These are phyloP conservation scores for Neonectria faginata DNA, from an alignment of 2,329 filamentous ascomycete species.

Conservation along the genomic window DNA sequence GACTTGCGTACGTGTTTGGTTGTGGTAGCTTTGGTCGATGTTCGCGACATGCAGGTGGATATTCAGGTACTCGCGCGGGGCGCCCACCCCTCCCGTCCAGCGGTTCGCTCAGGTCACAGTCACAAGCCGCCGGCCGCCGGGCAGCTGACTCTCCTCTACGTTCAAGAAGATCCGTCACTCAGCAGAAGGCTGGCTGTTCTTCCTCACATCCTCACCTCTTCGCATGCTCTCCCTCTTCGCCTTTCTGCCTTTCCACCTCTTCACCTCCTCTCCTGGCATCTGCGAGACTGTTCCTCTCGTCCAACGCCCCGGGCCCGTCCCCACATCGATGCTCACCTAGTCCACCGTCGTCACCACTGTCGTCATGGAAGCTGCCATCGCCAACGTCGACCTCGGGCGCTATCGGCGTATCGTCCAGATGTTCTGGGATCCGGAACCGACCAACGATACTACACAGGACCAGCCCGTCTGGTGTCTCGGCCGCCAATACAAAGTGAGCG, in stretches of 20 bases:
- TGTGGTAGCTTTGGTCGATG: not conserved
- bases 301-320: conserved; percentile 3
- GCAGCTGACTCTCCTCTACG: conserved; percentile 23
- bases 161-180: conserved; percentile 5
- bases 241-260: not conserved
- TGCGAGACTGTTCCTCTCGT: conserved; percentile 3
- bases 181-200: conserved; percentile 4
- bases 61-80: conserved; percentile 14
- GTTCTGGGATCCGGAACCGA: conserved; percentile 91
- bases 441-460: conserved; percentile 76
- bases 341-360: conserved; percentile 9
- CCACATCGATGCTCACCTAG: conserved; percentile 32
- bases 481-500: conserved; percentile 60
- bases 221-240: conserved; percentile 12
- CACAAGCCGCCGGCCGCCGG: conserved; percentile 25
- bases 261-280: conserved; percentile 6
- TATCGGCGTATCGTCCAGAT: conserved; percentile 86
- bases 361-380: conserved; percentile 54
- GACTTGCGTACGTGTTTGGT: no score
- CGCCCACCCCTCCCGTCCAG: conserved; percentile 22
- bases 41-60: not conserved
- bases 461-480: conserved; percentile 87
- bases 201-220: not conserved
- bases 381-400: conserved; percentile 78
- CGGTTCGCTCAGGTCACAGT: conserved; percentile 16